These are phyloP conservation scores for Sideroxylon spinosum DNA, from an alignment of 179 eudicot species.

Conservation along the genomic window DNA sequence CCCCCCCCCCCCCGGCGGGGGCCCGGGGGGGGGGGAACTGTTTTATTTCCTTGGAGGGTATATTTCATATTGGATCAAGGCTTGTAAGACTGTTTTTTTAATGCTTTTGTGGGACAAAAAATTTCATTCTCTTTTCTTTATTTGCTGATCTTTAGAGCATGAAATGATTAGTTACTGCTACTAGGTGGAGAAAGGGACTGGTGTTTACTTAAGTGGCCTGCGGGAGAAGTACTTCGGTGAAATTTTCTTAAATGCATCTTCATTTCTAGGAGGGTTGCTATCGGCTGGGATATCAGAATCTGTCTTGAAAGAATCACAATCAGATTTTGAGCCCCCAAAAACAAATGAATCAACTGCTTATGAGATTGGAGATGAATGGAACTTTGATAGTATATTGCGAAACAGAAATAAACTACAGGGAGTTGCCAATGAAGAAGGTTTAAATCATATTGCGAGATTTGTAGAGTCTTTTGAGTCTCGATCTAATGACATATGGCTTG, in stretches of 20 bases:
- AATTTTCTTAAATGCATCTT: conserved; percentile 78
- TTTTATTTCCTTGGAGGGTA: neutral
- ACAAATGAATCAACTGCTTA: conserved; percentile 29
- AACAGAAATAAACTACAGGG: conserved; percentile 29
- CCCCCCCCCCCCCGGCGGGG: too few species aligned
- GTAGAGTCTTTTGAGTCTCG: conserved; percentile 92
- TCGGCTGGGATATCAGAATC: conserved; percentile 34
- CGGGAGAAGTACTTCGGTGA: conserved; percentile 96
- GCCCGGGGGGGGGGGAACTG: too few species aligned
- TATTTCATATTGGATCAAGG: neutral
- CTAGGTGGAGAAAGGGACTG: conserved; percentile 90
- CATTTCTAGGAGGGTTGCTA: conserved; percentile 34
- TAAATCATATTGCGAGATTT: conserved; percentile 91
- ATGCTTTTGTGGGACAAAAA: neutral
- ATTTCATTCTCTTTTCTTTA: neutral
- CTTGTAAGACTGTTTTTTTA: neutral
- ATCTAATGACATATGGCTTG: conserved; percentile 95
- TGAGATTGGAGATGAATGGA: conserved; percentile 35
- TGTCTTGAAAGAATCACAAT: conserved; percentile 23
- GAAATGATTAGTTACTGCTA: conserved; percentile 18
- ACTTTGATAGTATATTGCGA: conserved; percentile 26
- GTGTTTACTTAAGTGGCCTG: conserved; percentile 85
- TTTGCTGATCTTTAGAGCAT: neutral
- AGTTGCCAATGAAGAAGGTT: conserved; percentile 63
- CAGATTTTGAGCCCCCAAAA: conserved; percentile 30